Percentiles rank a stretch among this genome's conserved stretches.
Conservation (phyloP, 1,284 basidiomycete genomes). For the Fomitiporia mediterranea region DNA sequence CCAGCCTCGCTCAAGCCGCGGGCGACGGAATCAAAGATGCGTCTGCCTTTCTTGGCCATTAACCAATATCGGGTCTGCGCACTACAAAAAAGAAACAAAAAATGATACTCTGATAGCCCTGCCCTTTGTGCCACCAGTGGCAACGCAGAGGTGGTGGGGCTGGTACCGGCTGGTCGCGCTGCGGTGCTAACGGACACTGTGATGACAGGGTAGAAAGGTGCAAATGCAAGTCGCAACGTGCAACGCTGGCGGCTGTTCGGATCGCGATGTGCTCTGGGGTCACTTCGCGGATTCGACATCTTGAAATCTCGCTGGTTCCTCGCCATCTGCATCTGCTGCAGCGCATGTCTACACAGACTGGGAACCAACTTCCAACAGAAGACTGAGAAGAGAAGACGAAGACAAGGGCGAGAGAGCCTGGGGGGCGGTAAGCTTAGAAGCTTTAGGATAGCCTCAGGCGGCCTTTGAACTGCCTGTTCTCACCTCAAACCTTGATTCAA, state of each 20-base stretch:
- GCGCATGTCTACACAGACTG: background rate
- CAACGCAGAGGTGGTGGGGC: background rate
- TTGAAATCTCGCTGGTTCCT: background rate
- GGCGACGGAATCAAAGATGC: background rate
- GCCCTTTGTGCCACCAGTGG: background rate
- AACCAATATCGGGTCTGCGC: background rate
- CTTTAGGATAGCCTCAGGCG: slow-evolving; percentile 7
- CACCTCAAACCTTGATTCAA: background rate
- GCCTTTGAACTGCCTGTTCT: slow-evolving; percentile 2
- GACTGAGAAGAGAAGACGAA: background rate
- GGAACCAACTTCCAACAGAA: slow-evolving; percentile 8
- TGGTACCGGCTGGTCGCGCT: too few species aligned
- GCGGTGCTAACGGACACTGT: too few species aligned
- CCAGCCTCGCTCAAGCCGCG: background rate
- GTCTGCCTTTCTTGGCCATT: background rate
- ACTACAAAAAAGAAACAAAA: background rate
- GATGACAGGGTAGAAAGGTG: too few species aligned
- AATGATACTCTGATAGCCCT: background rate
- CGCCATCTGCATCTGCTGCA: background rate
- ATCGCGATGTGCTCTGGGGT: background rate
- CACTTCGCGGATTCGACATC: background rate
- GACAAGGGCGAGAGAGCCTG: background rate
- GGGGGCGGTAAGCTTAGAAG: slow-evolving; percentile 12
- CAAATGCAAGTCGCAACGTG: background rate
- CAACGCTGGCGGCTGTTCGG: slow-evolving; percentile 5